phyloP scores from a whole-genome alignment of 768 basidiomycete species.

The Neoboletus subvelutipes region DNA sequence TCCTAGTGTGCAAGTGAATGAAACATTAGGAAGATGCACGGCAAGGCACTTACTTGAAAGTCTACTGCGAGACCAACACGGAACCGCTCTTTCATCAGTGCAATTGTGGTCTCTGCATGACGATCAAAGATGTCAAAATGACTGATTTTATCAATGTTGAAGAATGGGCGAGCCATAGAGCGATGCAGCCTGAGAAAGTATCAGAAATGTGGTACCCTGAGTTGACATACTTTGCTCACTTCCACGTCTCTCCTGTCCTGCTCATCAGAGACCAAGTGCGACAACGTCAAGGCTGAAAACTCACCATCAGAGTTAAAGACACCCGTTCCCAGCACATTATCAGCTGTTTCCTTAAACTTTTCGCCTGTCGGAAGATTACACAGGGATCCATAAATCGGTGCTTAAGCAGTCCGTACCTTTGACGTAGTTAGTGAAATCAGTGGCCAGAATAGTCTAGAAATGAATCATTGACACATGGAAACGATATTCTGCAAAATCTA shows the following conservation, averaged over 20 bases:
- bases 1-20: constrained; percentile 31
- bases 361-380: constrained; percentile 26
- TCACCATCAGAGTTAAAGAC: constrained; percentile 57
- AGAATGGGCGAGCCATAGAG: constrained; percentile 69
- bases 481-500: not conserved
- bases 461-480: not conserved
- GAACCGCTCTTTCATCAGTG: constrained; percentile 44
- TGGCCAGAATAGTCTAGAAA: constrained; percentile 39
- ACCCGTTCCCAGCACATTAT: constrained; percentile 46
- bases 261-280: constrained; percentile 1
- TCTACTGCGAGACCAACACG: constrained; percentile 51
- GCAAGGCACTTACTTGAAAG: constrained; percentile 46
- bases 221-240: constrained; percentile 37
- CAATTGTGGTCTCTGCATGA: constrained; percentile 49
- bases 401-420: constrained; percentile 35
- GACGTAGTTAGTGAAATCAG: constrained; percentile 42
- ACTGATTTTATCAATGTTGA: constrained; percentile 57
- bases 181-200: constrained; percentile 53
- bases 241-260: constrained; percentile 64
- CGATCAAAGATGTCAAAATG: constrained; percentile 64
- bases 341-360: constrained; percentile 30
- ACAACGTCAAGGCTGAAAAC: not conserved
- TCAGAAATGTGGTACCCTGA: not conserved
- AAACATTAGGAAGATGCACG: not conserved
- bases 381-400: not conserved